Evolutionary conservation across 2,329 filamentous ascomycete species (phyloP).

Genomic region (Aureobasidium uvarum): DNA sequence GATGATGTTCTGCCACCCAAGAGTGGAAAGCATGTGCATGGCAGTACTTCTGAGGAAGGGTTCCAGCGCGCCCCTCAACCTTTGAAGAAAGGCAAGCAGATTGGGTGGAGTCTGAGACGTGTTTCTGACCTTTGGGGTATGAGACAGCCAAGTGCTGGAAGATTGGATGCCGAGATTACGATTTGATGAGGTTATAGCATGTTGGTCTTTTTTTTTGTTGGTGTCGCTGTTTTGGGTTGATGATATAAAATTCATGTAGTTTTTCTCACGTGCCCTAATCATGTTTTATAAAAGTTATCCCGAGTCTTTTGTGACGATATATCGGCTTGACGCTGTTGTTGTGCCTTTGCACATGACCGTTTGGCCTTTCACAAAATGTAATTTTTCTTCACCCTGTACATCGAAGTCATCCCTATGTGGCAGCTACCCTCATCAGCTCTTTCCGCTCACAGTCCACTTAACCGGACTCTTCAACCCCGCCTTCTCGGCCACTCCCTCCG

Average conservation of each 20-base stretch:
- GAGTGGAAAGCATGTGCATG: background rate
- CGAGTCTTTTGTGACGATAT: too few relatives aligned
- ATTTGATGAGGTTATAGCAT: background rate
- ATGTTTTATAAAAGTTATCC: too few relatives aligned
- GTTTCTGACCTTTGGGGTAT: conserved; percentile 12
- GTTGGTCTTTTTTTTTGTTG: background rate
- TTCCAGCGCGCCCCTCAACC: background rate
- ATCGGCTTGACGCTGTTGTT: background rate
- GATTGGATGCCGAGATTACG: conserved; percentile 6
- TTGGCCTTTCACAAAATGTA: background rate
- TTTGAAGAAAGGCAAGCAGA: conserved; percentile 5
- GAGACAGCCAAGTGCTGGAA: background rate
- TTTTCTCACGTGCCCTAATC: background rate
- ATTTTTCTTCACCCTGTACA: background rate
- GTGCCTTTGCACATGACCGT: background rate
- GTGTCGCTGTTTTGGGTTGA: background rate
- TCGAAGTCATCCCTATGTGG: too few relatives aligned
- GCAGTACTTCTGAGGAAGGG: background rate
- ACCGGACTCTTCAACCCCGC: conserved; percentile 32
- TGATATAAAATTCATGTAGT: background rate
- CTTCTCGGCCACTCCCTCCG: conserved; percentile 35
- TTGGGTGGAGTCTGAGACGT: conserved; percentile 22
- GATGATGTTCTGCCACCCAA: background rate
- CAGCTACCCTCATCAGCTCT: background rate
- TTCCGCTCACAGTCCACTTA: conserved; percentile 27